phyloP scores from a whole-genome alignment of 345 rosid genomes.

The Laguncularia racemosa region DNA sequence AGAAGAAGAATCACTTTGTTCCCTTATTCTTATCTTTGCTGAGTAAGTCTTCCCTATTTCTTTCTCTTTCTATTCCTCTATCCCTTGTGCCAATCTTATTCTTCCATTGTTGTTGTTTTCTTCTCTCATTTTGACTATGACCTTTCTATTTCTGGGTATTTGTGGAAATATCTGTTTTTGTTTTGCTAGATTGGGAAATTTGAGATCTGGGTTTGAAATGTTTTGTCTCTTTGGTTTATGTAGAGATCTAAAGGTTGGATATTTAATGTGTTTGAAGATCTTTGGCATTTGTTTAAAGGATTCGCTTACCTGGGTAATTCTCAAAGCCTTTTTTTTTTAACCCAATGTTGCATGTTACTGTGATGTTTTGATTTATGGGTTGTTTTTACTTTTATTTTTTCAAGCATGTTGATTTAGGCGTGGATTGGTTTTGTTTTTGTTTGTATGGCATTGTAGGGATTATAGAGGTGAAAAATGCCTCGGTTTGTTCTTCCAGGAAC shows the following conservation, averaged over 20 bases:
- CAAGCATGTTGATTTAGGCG: conserved; percentile 1
- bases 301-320: conserved; percentile 11
- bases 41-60: conserved; percentile 11
- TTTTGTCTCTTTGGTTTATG: conserved; percentile 6
- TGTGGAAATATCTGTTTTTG: background rate
- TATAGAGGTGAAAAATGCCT: conserved; percentile 6
- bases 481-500: conserved; percentile 8
- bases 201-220: conserved; percentile 15
- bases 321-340: background rate
- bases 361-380: background rate
- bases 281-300: conserved; percentile 1
- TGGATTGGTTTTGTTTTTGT: background rate
- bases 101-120: background rate
- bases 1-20: conserved; percentile 5
- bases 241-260: conserved; percentile 10
- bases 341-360: background rate
- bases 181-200: no score
- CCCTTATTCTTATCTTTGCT: conserved; percentile 10
- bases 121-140: conserved; percentile 2
- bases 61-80: no score
- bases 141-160: background rate
- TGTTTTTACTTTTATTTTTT: background rate
- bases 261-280: conserved; percentile 8
- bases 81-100: background rate
- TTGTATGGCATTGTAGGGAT: conserved; percentile 10